Evolutionary conservation across 2,329 filamentous ascomycete species (phyloP).

Genomic region (Sporothrix schenckii): DNA sequence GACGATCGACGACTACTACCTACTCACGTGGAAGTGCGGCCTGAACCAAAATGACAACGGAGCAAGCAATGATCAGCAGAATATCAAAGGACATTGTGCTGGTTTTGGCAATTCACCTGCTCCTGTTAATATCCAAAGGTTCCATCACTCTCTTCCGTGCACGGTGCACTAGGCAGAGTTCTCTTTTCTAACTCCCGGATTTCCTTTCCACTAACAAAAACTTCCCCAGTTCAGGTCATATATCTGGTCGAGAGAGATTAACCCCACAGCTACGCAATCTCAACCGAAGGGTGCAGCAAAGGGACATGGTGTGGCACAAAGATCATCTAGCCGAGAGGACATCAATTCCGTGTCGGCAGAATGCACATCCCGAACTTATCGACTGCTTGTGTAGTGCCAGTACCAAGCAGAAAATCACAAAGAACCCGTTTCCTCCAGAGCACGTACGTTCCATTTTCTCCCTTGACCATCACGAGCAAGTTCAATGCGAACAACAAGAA

Average conservation of each 20-base stretch:
- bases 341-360: slow-evolving; percentile 28
- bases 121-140: slow-evolving; percentile 6
- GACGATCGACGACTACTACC: too few species aligned
- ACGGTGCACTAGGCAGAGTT: not conserved
- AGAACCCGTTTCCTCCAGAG: not conserved
- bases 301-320: slow-evolving; percentile 1
- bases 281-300: not conserved
- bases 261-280: not conserved
- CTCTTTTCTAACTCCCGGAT: not conserved
- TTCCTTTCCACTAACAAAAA: not conserved
- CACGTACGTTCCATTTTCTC: not conserved
- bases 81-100: not conserved
- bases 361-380: slow-evolving; percentile 15
- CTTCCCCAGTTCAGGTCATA: not conserved
- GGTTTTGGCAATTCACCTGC: not conserved
- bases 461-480: not conserved
- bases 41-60: too few species aligned
- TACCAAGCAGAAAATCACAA: not conserved
- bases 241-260: not conserved
- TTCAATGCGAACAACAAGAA: not conserved
- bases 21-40: not conserved
- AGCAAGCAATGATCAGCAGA: not conserved
- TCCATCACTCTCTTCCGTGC: not conserved
- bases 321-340: slow-evolving; percentile 8
- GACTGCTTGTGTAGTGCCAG: not conserved